Base-by-base conservation (phyloP, 2,329 filamentous ascomycete genomes). In the Talaromyces islandicus region DNA sequence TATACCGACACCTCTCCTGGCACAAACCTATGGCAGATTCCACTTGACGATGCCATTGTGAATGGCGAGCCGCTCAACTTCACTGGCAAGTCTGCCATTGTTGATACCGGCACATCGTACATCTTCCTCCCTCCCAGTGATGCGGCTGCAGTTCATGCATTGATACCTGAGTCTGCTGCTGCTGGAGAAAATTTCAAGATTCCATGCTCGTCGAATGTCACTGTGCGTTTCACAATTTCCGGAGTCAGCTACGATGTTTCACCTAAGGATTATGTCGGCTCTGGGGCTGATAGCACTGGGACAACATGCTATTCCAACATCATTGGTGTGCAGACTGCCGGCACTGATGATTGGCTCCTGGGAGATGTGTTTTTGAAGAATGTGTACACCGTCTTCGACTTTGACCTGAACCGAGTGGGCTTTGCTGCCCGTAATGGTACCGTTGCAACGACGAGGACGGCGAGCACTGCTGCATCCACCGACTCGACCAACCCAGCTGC, bases 291-390 rank as follows among this genome's bases (percentile, higher is more conserved):
- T 7, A 64, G 62, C 46, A 63, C 64, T 14, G 69, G 66, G 1
- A 65, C 66, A 1, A 69, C 71, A 17, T 86, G 83, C 64, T 66
- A 84, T 19, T 92, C 89, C 71, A 92, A 90, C 67, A 84, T 96
- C 38, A 87, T 91, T 57, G 89, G 88, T 1, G 81, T 85, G 27
- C 83, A 88, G 69, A 85, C 90, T 14, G 86, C 91, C 53, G 75
- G 80, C 0, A 80, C 66, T 67, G 70, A 77, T 35, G 75, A 86
- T 29, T 96, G 91, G 91, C 80, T 96, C n/a, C 75, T 96, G 0
- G 92, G 92, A 1, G 91, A 92, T 65, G 85, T 88, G 0, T 96
- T 96, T 67, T 76, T 96, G 63, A 96, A 95, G 78, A 96, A 95
- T 66, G 91, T 96, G 17, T 96, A 96, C 70, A 81, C 85, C 1